These are phyloP conservation scores for Penicillium simplicissimum DNA, from an alignment of 495 filamentous ascomycete species.

Conservation along the genomic window DNA sequence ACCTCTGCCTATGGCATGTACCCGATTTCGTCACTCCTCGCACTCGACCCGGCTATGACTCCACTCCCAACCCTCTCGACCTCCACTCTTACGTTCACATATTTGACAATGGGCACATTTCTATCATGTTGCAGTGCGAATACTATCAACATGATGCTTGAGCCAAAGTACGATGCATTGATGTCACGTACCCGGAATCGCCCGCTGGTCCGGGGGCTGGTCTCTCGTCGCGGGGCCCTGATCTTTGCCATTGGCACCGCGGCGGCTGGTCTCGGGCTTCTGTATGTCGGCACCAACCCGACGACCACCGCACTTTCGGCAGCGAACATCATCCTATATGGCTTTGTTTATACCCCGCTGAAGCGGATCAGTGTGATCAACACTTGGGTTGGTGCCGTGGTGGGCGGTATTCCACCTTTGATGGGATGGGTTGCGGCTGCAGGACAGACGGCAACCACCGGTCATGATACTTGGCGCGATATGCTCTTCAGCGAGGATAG, in stretches of 20 bases:
- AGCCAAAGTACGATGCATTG: conserved; percentile 83
- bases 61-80: conserved; percentile 82
- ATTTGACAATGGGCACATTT: conserved; percentile 86
- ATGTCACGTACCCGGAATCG: conserved; percentile 91
- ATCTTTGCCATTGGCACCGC: conserved; percentile 76
- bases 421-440: conserved; percentile 98
- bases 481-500: conserved; percentile 70
- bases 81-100: conserved; percentile 84
- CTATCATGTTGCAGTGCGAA: conserved; percentile 86
- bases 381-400: conserved; percentile 92
- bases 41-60: conserved; percentile 61
- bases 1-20: conserved; percentile 92
- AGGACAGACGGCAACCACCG: conserved; percentile 76
- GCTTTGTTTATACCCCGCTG: conserved; percentile 86
- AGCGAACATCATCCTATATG: conserved; percentile 85
- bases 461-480: conserved; percentile 71
- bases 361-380: conserved; percentile 87
- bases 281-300: conserved; percentile 91
- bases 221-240: conserved; percentile 73
- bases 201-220: conserved; percentile 80
- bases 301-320: conserved; percentile 85
- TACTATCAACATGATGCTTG: conserved; percentile 94
- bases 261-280: conserved; percentile 59
- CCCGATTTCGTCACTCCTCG: conserved; percentile 63
- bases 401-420: conserved; percentile 89